These are phyloP conservation scores for Coemansia sp. DNA, from an alignment of 192 early-diverging fungal species.

Conservation along the genomic window DNA sequence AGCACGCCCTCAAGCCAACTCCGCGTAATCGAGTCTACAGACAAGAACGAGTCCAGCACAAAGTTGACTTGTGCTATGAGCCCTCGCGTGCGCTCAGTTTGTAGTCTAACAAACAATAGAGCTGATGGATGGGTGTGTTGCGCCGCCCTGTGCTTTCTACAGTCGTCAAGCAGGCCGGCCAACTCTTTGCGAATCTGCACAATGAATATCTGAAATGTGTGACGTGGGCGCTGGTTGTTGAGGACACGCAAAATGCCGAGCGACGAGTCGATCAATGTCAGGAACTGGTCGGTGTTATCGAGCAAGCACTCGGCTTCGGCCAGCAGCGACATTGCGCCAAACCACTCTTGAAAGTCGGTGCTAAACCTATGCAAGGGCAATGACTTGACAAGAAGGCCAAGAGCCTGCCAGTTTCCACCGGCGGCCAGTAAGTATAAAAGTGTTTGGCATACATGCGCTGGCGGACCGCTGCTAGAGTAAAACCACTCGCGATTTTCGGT, in stretches of 20 bases:
- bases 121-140: conserved; percentile 14
- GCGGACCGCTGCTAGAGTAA: conserved; percentile 28
- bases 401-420: conserved; percentile 21
- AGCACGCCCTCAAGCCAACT: conserved; percentile 27
- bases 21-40: conserved; percentile 19
- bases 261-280: conserved; percentile 13
- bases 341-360: conserved; percentile 19
- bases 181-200: conserved; percentile 40
- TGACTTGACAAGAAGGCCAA: conserved; percentile 22
- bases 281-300: conserved; percentile 13
- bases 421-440: conserved; percentile 30
- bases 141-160: neutral
- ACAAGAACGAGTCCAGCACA: conserved; percentile 14
- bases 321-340: conserved; percentile 18
- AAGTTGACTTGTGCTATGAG: conserved; percentile 22
- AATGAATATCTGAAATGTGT: conserved; percentile 31
- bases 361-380: conserved; percentile 22
- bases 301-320: conserved; percentile 31
- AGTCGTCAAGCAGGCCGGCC: conserved; percentile 18
- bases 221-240: conserved; percentile 15
- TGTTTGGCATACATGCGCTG: conserved; percentile 27
- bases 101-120: conserved; percentile 10
- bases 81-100: conserved; percentile 10
- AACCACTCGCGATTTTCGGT: neutral
- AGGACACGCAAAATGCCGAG: conserved; percentile 22